Base-by-base conservation (phyloP, 2,329 filamentous ascomycete species). In the Aspergillus ibericus region DNA sequence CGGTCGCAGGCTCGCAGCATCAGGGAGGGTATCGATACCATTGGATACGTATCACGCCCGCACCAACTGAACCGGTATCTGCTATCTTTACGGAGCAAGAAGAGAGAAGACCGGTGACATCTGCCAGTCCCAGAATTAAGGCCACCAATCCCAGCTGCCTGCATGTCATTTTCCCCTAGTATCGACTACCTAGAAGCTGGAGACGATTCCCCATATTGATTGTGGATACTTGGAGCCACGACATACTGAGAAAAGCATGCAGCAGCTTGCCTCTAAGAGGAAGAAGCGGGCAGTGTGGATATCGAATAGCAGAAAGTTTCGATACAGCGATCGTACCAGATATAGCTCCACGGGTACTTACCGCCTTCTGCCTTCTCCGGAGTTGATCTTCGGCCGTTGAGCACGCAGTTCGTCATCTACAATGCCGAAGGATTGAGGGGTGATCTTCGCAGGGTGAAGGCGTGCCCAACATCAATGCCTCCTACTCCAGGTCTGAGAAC, bases 11-110 rank as follows among this genome's bases (percentile, higher is more conserved):
- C 50, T 58, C 35, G 32, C 51, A 48, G 44, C 27, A 40, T 58
- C 44, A 42, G 25, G 40, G 51, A 47, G 38, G 50, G 52, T 53
- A 58, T 49, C 50, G 27, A 42, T 54, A 58, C 56, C 50, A 35
- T 32, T 49, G 34, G 42, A 58, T 54, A 54, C 56, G n/a, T 54
- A 32, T 29, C 51, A 27, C 38, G 25, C 40, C 18, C 36, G 18
- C 36, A 34, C 51, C 27, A 53, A 40, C 38, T 29, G 25, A 42
- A 32, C 25, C 50, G 10, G 36, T 35, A 42, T 27, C 49, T 38
- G 13, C 22, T 53, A 27, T 34, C 22, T 32, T n/a, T 15, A n/a
- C n/a, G n/a, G n/a, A n/a, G n/a, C n/a, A 18, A 50, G 15, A n/a
- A 40, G n/a, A 16, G 18, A 10, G n/a, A 38, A 15, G 18, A 13